Base-by-base conservation (phyloP, 2,329 filamentous ascomycete genomes). In the Fusarium annulatum region DNA sequence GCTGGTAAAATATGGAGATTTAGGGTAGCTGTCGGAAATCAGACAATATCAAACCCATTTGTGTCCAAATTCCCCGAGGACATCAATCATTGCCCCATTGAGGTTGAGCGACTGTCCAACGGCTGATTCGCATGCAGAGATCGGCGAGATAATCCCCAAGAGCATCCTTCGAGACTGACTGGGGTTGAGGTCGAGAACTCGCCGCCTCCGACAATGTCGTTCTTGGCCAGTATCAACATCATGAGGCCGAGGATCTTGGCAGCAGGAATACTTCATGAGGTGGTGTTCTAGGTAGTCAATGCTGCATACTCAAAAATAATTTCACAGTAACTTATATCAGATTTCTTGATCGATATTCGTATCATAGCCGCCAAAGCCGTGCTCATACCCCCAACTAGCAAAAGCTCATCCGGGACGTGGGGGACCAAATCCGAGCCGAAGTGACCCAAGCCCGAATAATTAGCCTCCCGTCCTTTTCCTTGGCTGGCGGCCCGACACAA, bases 111-210 rank as follows among this genome's bases (percentile, higher is more conserved):
- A 65, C 59, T 30, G 42, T n/a, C 39, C 45, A 74, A 52, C 67
- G 62, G 67, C 64, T 65, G 58, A 64, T 72, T 49, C 71, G 63
- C 67, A 72, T 72, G 34, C 38, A 48, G 56, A 21, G 71, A 74
- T 74, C 71, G 45, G 33, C 71, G 52, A 52, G 30, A 45, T 42
- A 28, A 59, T 62, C 42, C 28, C 71, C 63, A 52, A 64, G 57
- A 65, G 46, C 34, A 72, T 72, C 42, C 43, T 51, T 57, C 21
- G 34, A 71, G 46, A 55, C 38, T 28, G 33, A 43, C 68, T 61
- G 51, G 38, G 71, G 56, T n/a, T 30, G 61, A 64, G 56, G 64
- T 71, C 62, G 53, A 74, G 55, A 73, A 67, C 59, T 64, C 52
- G 71, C 60, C 63, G 55, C 34, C 60, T 58, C 63, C 59, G 60